Base-by-base conservation (phyloP, 495 filamentous ascomycete genomes). In the Xylaria castorea region DNA sequence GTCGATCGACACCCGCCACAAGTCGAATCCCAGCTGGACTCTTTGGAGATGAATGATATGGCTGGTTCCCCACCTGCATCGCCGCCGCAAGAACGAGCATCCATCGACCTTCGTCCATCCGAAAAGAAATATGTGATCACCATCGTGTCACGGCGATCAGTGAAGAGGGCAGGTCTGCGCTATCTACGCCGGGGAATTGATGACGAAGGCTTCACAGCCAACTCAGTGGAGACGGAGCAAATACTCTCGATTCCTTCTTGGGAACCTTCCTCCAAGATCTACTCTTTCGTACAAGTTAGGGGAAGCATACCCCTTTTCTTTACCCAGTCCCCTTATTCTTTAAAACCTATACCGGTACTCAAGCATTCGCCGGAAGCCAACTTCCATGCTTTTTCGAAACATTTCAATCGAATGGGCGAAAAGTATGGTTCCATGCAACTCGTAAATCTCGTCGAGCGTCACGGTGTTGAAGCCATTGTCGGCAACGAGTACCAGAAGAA, bases 241-340 rank as follows among this genome's bases (percentile, higher is more conserved):
- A 92, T 98, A 44, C 87, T 98, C 9, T 94, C 93, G 0, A 84
- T 85, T 18, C 75, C 79, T 4, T 72, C 76, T 11, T 94, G 91
- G 90, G 83, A 88, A 38, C 75, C 85, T 0, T 85, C 86, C 7
- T 86, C 83, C 25, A 92, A 90, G 74, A 83, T 92, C 9, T 93
- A 92, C 81, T 96, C 94, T 0, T 97, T 96, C 73, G 82, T 94
- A 16, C 95, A 98, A 78, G 84, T 93, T 25, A 87, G 95, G 53
- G 95, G 94, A 1, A 97, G 94, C 16, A 94, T 98, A 70, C 95
- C 95, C 0, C 78, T 98, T 4, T 98, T 93, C 81, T 98, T 97
- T 77, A 94, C 94, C 0, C 96, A 99, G 79, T 92, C 91, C 0
- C 94, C 96, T 2, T 98, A 97, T 78, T 92, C 93, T 5, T 91